Evolutionary conservation across 1,139 yeast species (phyloP).

Genomic region (Lodderomyces margitis): DNA sequence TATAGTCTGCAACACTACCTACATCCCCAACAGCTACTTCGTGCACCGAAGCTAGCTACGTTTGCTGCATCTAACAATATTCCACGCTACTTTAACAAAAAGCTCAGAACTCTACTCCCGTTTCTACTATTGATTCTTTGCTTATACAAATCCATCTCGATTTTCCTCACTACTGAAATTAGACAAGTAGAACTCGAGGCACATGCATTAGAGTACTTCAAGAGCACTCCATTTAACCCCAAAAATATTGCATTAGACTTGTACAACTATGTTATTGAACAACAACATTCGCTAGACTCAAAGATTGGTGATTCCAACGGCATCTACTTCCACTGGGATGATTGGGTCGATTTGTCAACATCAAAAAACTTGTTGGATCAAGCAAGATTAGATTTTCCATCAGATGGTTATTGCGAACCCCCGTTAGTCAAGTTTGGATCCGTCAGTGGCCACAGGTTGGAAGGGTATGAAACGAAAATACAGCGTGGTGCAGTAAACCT

Average conservation of each 20-base stretch:
- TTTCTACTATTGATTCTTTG: conserved; percentile 17
- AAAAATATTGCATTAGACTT: conserved; percentile 23
- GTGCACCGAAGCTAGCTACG: neutral
- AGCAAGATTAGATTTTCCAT: conserved; percentile 19
- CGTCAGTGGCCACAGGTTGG: conserved; percentile 38
- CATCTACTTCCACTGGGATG: conserved; percentile 43
- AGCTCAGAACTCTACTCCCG: conserved; percentile 20
- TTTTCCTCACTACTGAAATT: conserved; percentile 16
- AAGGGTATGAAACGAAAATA: conserved; percentile 33
- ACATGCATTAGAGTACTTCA: conserved; percentile 24
- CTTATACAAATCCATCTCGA: conserved; percentile 15
- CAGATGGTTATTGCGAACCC: conserved; percentile 26
- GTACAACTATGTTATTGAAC: conserved; percentile 17
- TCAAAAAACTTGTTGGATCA: conserved; percentile 23
- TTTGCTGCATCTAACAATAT: neutral
- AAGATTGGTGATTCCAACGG: conserved; percentile 20
- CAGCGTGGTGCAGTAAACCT: conserved; percentile 35
- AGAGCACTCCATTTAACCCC: conserved; percentile 28
- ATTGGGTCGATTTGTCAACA: conserved; percentile 37
- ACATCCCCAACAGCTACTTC: neutral
- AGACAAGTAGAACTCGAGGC: conserved; percentile 25
- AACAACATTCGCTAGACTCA: conserved; percentile 1
- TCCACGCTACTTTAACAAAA: conserved; percentile 19
- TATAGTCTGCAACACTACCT: neutral
- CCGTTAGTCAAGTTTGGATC: conserved; percentile 22